phyloP scores from a whole-genome alignment of 2,329 filamentous ascomycete genomes.

The Colletotrichum karsti region DNA sequence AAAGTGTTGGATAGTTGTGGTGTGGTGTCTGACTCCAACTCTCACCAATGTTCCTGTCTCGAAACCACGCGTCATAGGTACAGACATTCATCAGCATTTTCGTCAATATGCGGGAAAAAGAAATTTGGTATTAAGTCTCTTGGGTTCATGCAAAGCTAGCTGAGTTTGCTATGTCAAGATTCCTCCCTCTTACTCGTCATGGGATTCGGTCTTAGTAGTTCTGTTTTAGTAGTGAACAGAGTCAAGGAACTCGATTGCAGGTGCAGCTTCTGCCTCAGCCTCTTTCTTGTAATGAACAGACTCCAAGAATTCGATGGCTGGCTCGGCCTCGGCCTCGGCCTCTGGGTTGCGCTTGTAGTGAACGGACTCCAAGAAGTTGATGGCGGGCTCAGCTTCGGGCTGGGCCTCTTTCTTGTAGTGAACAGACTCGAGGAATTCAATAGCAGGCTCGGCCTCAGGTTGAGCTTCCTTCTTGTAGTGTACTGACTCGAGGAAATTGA shows the following conservation, averaged over 20 bases:
- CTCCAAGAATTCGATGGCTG: background rate
- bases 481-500: conserved; percentile 6
- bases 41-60: too few relatives aligned
- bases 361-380: background rate
- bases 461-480: conserved; percentile 3
- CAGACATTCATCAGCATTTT: too few relatives aligned
- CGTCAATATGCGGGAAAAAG: too few relatives aligned
- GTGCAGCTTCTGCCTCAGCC: background rate
- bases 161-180: too few relatives aligned
- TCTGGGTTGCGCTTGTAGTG: background rate
- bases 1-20: too few relatives aligned
- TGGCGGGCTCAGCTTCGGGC: background rate
- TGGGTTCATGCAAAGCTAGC: too few relatives aligned
- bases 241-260: background rate
- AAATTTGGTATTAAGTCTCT: too few relatives aligned
- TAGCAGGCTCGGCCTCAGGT: background rate
- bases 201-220: too few relatives aligned
- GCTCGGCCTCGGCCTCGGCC: background rate
- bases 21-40: too few relatives aligned
- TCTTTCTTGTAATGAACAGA: background rate
- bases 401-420: background rate
- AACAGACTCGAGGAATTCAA: background rate
- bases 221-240: background rate
- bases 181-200: too few relatives aligned
- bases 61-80: too few relatives aligned